Evolutionary conservation across 441 rosid genomes (phyloP).

Genomic region (Populus trichocarpa): DNA sequence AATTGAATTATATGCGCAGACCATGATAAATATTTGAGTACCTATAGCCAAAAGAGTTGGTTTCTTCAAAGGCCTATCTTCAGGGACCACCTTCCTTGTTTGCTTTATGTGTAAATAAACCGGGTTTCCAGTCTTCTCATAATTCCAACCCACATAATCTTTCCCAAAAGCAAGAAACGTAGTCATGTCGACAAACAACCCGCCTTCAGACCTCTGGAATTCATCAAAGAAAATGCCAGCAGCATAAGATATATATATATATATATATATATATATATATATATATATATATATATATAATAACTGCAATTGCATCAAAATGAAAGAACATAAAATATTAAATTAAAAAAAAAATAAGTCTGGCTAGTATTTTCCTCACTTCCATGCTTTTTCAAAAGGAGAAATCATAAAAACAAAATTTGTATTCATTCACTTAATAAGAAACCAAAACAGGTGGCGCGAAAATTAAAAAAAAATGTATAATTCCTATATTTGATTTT

Average conservation of each 20-base stretch:
- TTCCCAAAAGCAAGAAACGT: constrained; percentile 92
- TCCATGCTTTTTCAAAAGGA: too few relatives aligned
- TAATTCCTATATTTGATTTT: too few relatives aligned
- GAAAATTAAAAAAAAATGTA: too few relatives aligned
- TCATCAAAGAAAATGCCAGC: constrained; percentile 16
- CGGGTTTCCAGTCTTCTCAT: constrained; percentile 77
- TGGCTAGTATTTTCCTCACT: too few relatives aligned
- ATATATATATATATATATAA: too few relatives aligned
- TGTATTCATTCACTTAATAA: too few relatives aligned
- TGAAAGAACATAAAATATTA: not conserved
- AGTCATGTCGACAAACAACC: constrained; percentile 82
- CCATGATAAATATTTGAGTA: constrained; percentile 21
- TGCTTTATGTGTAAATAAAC: constrained; percentile 88
- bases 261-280: too few relatives aligned
- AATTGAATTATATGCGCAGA: not conserved
- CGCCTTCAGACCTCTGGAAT: constrained; percentile 85
- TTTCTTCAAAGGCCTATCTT: constrained; percentile 87
- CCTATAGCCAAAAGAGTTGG: constrained; percentile 92
- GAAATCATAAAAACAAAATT: too few relatives aligned
- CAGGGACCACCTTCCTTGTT: constrained; percentile 58
- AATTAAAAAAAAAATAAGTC: too few relatives aligned
- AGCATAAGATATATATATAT: not conserved
- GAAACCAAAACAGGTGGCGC: not conserved
- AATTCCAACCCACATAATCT: constrained; percentile 82
- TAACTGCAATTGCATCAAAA: not conserved